Conservation (phyloP, 257 asterid species). For the Orobanche coerulescens region DNA sequence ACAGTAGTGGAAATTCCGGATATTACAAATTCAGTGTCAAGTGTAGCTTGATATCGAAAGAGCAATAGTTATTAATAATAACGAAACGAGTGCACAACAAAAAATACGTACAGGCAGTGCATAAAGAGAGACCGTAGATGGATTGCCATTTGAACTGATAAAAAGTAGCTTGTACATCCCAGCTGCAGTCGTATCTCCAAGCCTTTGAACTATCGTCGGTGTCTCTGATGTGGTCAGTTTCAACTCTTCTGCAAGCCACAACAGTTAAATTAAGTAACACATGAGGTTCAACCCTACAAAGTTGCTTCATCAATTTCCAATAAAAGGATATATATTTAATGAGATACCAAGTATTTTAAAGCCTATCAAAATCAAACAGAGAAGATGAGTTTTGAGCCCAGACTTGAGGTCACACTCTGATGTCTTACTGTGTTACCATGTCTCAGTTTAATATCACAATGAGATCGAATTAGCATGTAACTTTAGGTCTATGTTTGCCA, state of each 20-base stretch:
- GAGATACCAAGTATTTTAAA: background rate
- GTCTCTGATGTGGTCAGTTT: conserved; percentile 31
- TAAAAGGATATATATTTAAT: background rate
- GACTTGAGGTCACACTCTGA: too few species aligned
- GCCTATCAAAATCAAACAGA: background rate
- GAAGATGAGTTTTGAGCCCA: background rate
- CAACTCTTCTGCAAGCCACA: conserved; percentile 49
- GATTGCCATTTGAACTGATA: conserved; percentile 48
- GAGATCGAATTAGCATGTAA: too few species aligned
- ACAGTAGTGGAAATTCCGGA: too few species aligned
- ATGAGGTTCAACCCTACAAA: conserved; percentile 11
- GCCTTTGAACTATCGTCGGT: conserved; percentile 67
- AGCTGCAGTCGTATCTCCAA: conserved; percentile 95
- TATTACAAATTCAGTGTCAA: too few species aligned
- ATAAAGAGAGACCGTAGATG: conserved; percentile 52
- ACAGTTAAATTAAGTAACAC: conserved; percentile 17
- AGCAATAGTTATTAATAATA: too few species aligned
- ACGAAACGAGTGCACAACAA: background rate
- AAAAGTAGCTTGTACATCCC: conserved; percentile 75
- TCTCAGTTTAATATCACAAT: conserved; percentile 14
- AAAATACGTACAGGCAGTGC: conserved; percentile 59
- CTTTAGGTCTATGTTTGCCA: too few species aligned
- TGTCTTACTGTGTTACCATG: too few species aligned
- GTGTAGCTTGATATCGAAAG: background rate
- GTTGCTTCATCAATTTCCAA: too few species aligned